A percentile compares a stretch with the other conserved stretches of the same genome.
Conservation (phyloP, 306 rosid species). For the Rosa lucieae region DNA sequence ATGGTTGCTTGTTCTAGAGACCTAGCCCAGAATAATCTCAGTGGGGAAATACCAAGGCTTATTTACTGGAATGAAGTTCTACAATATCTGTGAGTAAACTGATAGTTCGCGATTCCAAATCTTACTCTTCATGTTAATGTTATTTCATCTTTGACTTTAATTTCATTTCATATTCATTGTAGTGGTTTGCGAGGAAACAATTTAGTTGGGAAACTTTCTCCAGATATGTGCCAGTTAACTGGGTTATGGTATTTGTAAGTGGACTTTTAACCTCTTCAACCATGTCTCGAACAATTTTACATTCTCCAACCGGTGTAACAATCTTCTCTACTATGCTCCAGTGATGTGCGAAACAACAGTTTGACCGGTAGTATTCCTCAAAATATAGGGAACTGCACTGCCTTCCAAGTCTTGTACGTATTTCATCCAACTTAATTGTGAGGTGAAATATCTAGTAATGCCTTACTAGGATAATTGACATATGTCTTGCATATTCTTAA, state of each 20-base stretch:
- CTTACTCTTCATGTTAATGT: neutral
- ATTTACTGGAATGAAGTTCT: constrained; percentile 97
- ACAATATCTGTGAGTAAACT: constrained; percentile 83
- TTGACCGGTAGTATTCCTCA: constrained; percentile 85
- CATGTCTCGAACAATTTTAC: neutral
- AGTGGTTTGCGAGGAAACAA: constrained; percentile 96
- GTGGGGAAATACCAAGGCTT: constrained; percentile 97
- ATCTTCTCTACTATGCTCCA: constrained; percentile 28
- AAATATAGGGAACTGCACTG: constrained; percentile 84
- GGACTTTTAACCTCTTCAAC: constrained; percentile 8
- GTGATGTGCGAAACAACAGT: constrained; percentile 96
- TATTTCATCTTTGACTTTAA: neutral
- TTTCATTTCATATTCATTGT: neutral
- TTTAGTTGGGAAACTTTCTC: constrained; percentile 77
- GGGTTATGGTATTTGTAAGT: constrained; percentile 99
- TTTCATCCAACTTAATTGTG: constrained; percentile 26
- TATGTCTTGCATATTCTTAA: neutral
- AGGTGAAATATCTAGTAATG: neutral
- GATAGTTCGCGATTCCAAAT: neutral
- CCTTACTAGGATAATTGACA: neutral
- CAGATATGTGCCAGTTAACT: constrained; percentile 95
- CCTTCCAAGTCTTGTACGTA: constrained; percentile 99
- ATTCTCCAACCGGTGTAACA: neutral
- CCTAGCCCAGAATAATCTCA: constrained; percentile 85
- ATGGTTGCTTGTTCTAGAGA: constrained; percentile 48